Base-by-base conservation (phyloP, 2,329 filamentous ascomycete species). In the Ophiocordyceps unilateralis region DNA sequence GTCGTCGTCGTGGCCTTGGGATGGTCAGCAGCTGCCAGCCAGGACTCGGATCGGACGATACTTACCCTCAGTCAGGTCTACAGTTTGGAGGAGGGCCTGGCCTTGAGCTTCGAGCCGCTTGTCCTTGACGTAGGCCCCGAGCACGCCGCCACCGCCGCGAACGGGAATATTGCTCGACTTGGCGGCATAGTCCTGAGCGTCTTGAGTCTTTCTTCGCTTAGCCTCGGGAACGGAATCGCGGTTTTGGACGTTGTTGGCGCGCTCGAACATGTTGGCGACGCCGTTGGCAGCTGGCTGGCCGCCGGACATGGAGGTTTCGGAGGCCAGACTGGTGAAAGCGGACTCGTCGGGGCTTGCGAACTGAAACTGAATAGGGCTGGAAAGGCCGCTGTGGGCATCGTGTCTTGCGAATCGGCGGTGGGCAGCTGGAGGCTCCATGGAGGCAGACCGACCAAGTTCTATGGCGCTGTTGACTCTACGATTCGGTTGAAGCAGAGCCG, bases 81-180 rank as follows among this genome's bases (percentile, higher is more conserved):
- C 70, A 1, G 68, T 74, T 8, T 62, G 53, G 24, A 58, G 55
- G 8, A 53, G 46, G n/a, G 48, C 49, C 37, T 48, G 47, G 11
- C 43, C 53, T 43, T 28, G 50, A 50, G 59, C 64, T 45, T 76
- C 64, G 45, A 66, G 61, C 41, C 63, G 68, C 50, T 72, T 70
- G 30, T 82, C 70, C 53, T 72, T 78, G 54, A 88, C 65, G 50
- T 83, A 78, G 22, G 78, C 68, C 20, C 80, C 75, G 8, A 89
- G 56, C 8, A 76, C 70, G 30, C 73, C 74, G 45, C 68, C 69
- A 26, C 71, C 68, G 38, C 64, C 49, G 19, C 59, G 55, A 19
- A 56, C 48, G 17, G 55, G 53, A 26, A 56, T 50, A 11, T 47
- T 49, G 32, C 28, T 45, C 34, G 50, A 45, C 15, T 60, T 41